Base-by-base conservation (phyloP, 2,329 filamentous ascomycete genomes). In the Diaporthe sp. region DNA sequence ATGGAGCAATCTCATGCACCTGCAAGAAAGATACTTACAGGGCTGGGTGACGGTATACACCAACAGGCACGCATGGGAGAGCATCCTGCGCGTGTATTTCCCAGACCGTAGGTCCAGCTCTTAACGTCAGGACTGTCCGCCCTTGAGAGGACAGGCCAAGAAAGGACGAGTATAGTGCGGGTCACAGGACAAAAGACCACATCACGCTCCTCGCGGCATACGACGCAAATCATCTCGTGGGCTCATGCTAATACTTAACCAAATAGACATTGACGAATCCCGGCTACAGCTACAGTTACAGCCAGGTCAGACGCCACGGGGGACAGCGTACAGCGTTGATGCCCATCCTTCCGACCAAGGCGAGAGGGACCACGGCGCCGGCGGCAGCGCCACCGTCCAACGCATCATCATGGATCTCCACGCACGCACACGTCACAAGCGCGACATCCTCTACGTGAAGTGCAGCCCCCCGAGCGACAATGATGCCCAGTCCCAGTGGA, bases 1-100 rank as follows among this genome's bases (percentile, higher is more conserved):
- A 42, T 19, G 58, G 22, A 8, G 8, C 3, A 17, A 13, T 22
- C 37, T 61, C 58, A 28, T 17, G 37, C 13, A 7, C 22, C 25
- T 62, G n/a, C n/a, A 44, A n/a, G 37, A 28, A 7, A 42, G n/a
- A 15, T 22, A 62, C 13, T 1, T 1, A 19, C n/a, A 25, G 15
- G 58, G 58, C n/a, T 2, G 22, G 12, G 22, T 3, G n/a, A 10
- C 22, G 37, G 13, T 25, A n/a, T 15, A 42, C 3, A 8, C 58
- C n/a, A 61, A 25, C 58, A 13, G 58, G 12, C 58, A 61, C 58
- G 37, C 58, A 39, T 61, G 58, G 58, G 37, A 39, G 13, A 39
- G 34, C 58, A 61, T 61, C 15, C 37, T 61, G 58, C 12, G 19
- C 13, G 34, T 42, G 34, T 42, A 61, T n/a, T 17, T 61, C 58